Percentiles rank a stretch among this genome's conserved stretches.
phyloP scores from a whole-genome alignment of 495 filamentous ascomycete genomes.

The Penicillium crystallinum region DNA sequence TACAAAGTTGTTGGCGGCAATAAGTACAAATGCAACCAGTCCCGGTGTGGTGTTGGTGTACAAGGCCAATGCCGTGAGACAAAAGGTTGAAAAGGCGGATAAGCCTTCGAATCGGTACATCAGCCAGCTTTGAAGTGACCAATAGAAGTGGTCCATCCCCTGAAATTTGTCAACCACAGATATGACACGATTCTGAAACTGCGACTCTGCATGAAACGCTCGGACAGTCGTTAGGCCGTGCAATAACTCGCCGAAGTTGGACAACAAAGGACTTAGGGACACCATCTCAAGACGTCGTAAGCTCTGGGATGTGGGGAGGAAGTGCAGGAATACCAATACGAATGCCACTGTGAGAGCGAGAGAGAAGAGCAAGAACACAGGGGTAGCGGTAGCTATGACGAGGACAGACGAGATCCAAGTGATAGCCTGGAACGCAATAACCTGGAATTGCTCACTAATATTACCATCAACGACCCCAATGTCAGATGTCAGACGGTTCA shows the following conservation, averaged over 20 bases:
- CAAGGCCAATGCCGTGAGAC: constrained; percentile 64
- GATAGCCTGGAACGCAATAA: constrained; percentile 58
- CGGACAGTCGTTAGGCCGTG: constrained; percentile 77
- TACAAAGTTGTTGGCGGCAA: constrained; percentile 48
- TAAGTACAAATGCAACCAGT: constrained; percentile 65
- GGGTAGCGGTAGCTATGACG: constrained; percentile 71
- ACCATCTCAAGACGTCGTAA: constrained; percentile 79
- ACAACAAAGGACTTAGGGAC: constrained; percentile 73
- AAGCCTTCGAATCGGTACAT: constrained; percentile 70
- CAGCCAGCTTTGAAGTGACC: constrained; percentile 78
- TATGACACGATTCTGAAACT: constrained; percentile 72
- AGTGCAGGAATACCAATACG: constrained; percentile 62
- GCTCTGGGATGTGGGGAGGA: constrained; percentile 76
- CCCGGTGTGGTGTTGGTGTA: constrained; percentile 65
- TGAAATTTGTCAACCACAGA: constrained; percentile 75
- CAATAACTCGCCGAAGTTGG: constrained; percentile 76
- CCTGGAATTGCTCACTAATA: constrained; percentile 63
- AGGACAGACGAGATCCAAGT: constrained; percentile 65
- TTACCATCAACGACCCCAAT: constrained; percentile 79
- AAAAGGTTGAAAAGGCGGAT: constrained; percentile 65
- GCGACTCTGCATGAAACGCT: constrained; percentile 63
- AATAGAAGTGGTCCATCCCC: constrained; percentile 92
- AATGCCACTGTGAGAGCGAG: constrained; percentile 57
- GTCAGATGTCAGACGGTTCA: constrained; percentile 83
- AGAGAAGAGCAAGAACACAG: constrained; percentile 67